Conservation (phyloP, 2,329 filamentous ascomycete genomes). For the Elsinoe australis region DNA sequence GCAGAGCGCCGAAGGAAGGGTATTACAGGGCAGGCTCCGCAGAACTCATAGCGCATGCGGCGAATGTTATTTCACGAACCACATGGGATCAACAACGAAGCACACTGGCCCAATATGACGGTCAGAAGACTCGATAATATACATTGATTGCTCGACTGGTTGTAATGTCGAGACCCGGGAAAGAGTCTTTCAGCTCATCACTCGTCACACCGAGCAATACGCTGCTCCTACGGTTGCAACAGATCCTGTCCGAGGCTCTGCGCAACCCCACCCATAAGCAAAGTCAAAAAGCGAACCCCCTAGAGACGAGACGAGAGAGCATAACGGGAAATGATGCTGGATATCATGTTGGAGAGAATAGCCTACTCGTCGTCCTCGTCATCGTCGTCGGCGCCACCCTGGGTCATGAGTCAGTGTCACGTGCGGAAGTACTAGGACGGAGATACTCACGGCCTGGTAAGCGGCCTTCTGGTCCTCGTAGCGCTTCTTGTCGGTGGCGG, state of each 20-base stretch:
- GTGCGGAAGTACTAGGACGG: background rate
- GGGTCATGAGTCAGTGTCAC: slow-evolving; percentile 14
- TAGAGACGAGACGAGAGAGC: slow-evolving; percentile 18
- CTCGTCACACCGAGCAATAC: background rate
- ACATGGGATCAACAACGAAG: too few species aligned
- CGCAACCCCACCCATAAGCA: too few species aligned
- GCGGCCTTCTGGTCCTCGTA: slow-evolving; percentile 97
- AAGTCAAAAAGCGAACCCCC: slow-evolving; percentile 9
- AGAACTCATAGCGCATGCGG: too few species aligned
- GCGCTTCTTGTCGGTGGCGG: slow-evolving; percentile 94
- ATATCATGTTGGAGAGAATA: slow-evolving; percentile 9
- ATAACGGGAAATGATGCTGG: slow-evolving; percentile 16
- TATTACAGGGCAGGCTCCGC: too few species aligned
- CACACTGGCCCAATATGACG: too few species aligned
- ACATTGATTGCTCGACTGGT: background rate
- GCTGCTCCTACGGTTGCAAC: too few species aligned
- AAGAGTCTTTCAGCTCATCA: too few species aligned
- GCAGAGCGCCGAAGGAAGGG: too few species aligned
- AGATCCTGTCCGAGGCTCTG: too few species aligned
- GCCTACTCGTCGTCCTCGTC: slow-evolving; percentile 34
- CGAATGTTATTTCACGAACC: too few species aligned
- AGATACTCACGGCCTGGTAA: slow-evolving; percentile 64
- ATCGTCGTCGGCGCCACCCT: slow-evolving; percentile 29
- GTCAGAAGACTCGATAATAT: background rate
- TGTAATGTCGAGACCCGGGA: too few species aligned